A percentile compares a stretch with the other conserved stretches of the same genome.
These are phyloP conservation scores for Starmerella roubikii DNA, from an alignment of 805 yeast genomes.

Conservation along the genomic window DNA sequence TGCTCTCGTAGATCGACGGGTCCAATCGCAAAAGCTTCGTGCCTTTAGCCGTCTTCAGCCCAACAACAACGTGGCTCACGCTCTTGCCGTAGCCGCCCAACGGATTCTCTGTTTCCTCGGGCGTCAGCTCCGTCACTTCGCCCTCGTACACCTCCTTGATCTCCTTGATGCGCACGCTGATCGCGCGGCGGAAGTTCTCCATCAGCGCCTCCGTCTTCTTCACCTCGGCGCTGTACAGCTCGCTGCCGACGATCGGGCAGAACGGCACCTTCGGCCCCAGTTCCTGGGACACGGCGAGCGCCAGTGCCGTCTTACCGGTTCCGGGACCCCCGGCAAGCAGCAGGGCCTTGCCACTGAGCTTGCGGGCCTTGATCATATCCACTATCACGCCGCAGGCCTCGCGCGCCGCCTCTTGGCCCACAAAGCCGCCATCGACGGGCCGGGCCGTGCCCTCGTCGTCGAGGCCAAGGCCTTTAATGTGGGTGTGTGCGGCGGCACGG, in stretches of 20 bases:
- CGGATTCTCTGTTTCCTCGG: conserved; percentile 93
- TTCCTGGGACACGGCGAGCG: conserved; percentile 89
- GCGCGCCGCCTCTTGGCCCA: conserved; percentile 56
- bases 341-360: conserved; percentile 92
- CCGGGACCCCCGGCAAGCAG: conserved; percentile 96
- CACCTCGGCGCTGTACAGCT: conserved; percentile 88
- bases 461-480: conserved; percentile 85
- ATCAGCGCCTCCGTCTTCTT: conserved; percentile 91
- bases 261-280: conserved; percentile 95
- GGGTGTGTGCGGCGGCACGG: conserved; percentile 93
- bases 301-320: conserved; percentile 95
- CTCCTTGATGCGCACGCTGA: conserved; percentile 90
- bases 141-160: conserved; percentile 97
- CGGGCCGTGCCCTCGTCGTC: conserved; percentile 83
- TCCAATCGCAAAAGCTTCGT: conserved; percentile 79
- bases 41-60: conserved; percentile 83
- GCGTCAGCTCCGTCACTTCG: conserved; percentile 89
- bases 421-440: conserved; percentile 75
- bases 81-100: conserved; percentile 97
- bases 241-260: conserved; percentile 93
- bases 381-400: conserved; percentile 89
- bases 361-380: conserved; percentile 80
- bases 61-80: conserved; percentile 84
- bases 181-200: conserved; percentile 94
- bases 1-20: conserved; percentile 84